Base-by-base conservation (phyloP, 345 rosid genomes). In the Ceriops tagal region DNA sequence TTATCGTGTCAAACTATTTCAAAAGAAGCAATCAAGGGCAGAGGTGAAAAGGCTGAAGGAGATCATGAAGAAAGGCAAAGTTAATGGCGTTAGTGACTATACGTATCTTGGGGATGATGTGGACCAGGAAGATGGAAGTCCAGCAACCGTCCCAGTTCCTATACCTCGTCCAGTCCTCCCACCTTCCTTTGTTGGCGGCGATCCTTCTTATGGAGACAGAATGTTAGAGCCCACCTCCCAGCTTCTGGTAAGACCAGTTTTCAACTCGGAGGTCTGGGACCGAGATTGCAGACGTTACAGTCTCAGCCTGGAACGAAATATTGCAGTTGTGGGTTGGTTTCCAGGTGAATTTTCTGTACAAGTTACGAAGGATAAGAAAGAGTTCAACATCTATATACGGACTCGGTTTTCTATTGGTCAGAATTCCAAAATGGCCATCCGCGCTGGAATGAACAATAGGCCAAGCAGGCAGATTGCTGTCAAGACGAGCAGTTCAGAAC, bases 1-100 rank as follows among this genome's bases (percentile, higher is more conserved):
- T 75, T 79, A 79, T 61, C 80, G 79, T 5, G 80, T 73, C 64
- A 75, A 79, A 66, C 80, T 84, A 26, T 75, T 84, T 53, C 83
- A 77, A 39, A 81, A 77, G 81, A 81, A 80, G 71, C 84, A 85
- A 53, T 82, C 70, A 81, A 80, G 72, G 68, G 81, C 77, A 51
- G 82, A 77, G 76, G 28, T 81, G 24, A 69, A 64, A 52, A 76
- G 68, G 26, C 26, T 72, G 73, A 75, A 74, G 76, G 85, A 70
- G 70, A 71, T 64, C 43, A 80, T 75, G 81, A 72, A 76, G 75
- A 76, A 63, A 60, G 69, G 64, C 26, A 76, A 65, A 71, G 71
- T 21, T 56, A 24, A 66, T 47, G 47, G 13, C 35, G 37, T 53
- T 26, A 65, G 21, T 7, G 61, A 69, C 18, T 31, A 4, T 51